Evolutionary conservation across 2,329 filamentous ascomycete genomes (phyloP), one percentile per base, ranked within the genome.

Genomic region (Aspergillus caelatus): DNA sequence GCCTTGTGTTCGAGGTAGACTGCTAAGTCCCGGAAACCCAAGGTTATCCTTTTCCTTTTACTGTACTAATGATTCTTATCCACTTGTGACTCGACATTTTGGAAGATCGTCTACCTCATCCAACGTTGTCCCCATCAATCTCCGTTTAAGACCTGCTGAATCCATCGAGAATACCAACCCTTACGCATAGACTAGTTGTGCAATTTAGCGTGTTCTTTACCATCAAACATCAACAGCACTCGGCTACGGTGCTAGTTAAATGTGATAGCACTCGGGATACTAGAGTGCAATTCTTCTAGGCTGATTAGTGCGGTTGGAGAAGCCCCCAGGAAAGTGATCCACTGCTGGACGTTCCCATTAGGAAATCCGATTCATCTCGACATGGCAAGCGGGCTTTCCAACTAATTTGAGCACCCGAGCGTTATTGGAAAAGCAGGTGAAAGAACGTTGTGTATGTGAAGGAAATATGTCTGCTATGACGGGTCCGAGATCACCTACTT

Each of bases 401-500:
- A 57, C 43, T 68, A 58, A 66, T 59, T 58, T n/a, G 26, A 54
- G n/a, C 28, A 41, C 59, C 41, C 53, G 46, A 21, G 53, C 34
- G 54, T n/a, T 48, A 57, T 64, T 53, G 61, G 54, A 39, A 55
- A 26, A 39, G 21, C 52, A 36, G 41, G 32, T 32, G 21, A 39
- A 39, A 36, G 36, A 32, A 23, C 52, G 11, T 48, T 45, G 41
- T 54, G 46, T 56, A 30, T 41, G 50, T 52, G 58, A 57, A 64
- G 67, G 41, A 63, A 67, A 60, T 53, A 70, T 68, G 71, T 70
- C 67, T 68, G 68, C 67, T 62, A 76, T 77, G 71, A 75, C 74
- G 57, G 74, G 74, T 53, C 68, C 72, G 59, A 73, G 70, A 65
- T 74, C 75, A 62, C 73, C 74, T 61, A 72, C 75, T 32, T 77